Evolutionary conservation across 192 early-diverging fungal species (phyloP).

Genomic region (Obelidium mucronatum): DNA sequence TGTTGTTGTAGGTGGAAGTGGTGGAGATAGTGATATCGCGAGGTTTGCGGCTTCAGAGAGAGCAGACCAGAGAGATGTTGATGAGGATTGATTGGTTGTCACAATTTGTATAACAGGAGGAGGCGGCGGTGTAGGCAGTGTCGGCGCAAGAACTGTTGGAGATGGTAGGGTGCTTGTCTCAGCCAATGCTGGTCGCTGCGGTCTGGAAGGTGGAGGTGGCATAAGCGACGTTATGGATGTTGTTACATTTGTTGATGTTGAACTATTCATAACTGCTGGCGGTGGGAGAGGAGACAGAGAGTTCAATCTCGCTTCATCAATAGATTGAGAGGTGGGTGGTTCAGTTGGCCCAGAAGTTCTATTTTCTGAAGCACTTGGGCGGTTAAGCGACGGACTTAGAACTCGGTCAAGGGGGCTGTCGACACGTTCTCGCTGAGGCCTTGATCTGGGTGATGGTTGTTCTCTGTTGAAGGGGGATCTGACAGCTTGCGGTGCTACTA

Average conservation of each 20-base stretch:
- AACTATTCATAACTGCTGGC: neutral
- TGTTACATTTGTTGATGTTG: neutral
- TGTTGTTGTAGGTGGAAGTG: slow-evolving; percentile 3
- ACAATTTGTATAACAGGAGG: neutral
- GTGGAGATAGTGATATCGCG: neutral
- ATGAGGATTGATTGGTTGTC: neutral
- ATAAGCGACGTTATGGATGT: neutral
- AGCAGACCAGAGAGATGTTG: slow-evolving; percentile 7
- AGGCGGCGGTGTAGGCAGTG: neutral
- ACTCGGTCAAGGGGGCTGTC: no score
- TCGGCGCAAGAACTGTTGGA: neutral
- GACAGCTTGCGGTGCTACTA: no score
- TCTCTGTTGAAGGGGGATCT: no score
- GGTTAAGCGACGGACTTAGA: no score
- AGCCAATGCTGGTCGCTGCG: neutral
- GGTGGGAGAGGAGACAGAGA: neutral
- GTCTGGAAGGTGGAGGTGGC: neutral
- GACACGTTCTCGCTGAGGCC: no score
- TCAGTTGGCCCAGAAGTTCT: neutral
- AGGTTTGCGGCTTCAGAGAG: slow-evolving; percentile 8
- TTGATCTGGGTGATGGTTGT: no score
- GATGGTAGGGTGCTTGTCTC: neutral
- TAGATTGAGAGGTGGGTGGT: neutral
- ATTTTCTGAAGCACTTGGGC: no score
- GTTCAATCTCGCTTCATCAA: neutral